A percentile compares a stretch with the other conserved stretches of the same genome.
phyloP scores from a whole-genome alignment of 257 asterid genomes.

The Solanum appendiculatum region DNA sequence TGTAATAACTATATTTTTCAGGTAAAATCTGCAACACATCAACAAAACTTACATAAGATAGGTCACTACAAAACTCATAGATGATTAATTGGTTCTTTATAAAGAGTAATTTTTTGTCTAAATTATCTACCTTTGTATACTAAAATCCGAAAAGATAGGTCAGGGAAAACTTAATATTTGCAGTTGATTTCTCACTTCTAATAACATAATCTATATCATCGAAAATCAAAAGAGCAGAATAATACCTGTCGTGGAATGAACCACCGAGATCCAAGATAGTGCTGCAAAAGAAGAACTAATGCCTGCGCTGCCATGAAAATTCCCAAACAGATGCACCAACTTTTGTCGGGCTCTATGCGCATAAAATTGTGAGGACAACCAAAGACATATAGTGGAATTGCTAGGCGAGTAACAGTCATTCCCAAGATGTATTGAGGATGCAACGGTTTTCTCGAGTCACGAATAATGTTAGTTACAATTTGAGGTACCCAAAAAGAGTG shows the following conservation, averaged over 20 bases:
- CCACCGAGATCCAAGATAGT: slow-evolving; percentile 90
- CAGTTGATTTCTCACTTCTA: not conserved
- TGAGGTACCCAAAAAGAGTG: slow-evolving; percentile 98
- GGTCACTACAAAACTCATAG: not conserved
- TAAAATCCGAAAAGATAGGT: not conserved
- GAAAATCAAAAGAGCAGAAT: not conserved
- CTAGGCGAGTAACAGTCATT: slow-evolving; percentile 77
- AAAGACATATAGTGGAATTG: slow-evolving; percentile 74
- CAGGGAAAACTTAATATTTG: not conserved
- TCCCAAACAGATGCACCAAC: slow-evolving; percentile 68
- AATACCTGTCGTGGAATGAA: slow-evolving; percentile 91
- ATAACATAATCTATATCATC: not conserved
- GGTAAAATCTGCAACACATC: slow-evolving; percentile 67
- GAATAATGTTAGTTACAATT: slow-evolving; percentile 59
- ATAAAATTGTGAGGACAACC: slow-evolving; percentile 94
- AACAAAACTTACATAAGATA: not conserved
- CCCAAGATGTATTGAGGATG: slow-evolving; percentile 93
- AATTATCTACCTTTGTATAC: not conserved
- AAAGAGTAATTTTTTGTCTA: not conserved
- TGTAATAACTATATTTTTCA: slow-evolving; percentile 75
- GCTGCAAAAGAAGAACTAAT: slow-evolving; percentile 72
- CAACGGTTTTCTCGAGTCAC: slow-evolving; percentile 89
- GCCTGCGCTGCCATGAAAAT: slow-evolving; percentile 74
- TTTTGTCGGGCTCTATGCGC: slow-evolving; percentile 70
- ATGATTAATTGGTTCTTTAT: not conserved